Base-by-base conservation (phyloP, 495 filamentous ascomycete genomes). In the Daldinia concentrica region DNA sequence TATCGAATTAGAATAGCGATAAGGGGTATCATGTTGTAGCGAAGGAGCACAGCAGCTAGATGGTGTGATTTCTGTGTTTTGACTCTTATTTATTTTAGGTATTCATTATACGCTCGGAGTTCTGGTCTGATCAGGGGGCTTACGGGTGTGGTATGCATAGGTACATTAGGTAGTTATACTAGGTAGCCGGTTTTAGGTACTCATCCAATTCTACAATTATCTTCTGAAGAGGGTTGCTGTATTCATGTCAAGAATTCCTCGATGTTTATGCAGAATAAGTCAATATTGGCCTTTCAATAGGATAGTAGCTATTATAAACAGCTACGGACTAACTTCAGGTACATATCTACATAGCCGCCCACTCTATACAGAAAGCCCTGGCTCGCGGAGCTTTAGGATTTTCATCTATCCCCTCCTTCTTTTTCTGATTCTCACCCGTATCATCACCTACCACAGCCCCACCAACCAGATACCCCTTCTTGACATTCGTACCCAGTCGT, bases 401-500 rank as follows among this genome's bases (percentile, higher is more conserved):
- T 15, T 55, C 54, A 9, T 37, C 24, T 15, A 67, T 69, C 36
- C 75, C 71, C 17, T 79, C 73, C n/a, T 75, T 71, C 56, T 57
- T 54, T 64, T 76, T 22, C 43, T 14, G 17, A 12, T 24, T 4
- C 43, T 9, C 6, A 24, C 24, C 19, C 22, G 43, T 32, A 9
- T 34, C 27, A 65, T 8, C 45, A 4, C 55, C 58, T 62, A 3
- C 48, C 1, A 74, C 60, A 17, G 76, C 73, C 0, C 94, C 95
- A 8, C 95, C 95, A 71, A 99, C 84, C 59, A 99, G 81, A 79
- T 91, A 98, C 3, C 91, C 91, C 80, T 99, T 99, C 82, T 99
- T 99, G 34, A 99, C 96, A 45, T 92, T 91, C 14, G 96, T 98
- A 1, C 93, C 95, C 68, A 99, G 76, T 69, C 95, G 82, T 6